phyloP scores from a whole-genome alignment of 805 yeast species.

The Sugiyamaella valdiviana region DNA sequence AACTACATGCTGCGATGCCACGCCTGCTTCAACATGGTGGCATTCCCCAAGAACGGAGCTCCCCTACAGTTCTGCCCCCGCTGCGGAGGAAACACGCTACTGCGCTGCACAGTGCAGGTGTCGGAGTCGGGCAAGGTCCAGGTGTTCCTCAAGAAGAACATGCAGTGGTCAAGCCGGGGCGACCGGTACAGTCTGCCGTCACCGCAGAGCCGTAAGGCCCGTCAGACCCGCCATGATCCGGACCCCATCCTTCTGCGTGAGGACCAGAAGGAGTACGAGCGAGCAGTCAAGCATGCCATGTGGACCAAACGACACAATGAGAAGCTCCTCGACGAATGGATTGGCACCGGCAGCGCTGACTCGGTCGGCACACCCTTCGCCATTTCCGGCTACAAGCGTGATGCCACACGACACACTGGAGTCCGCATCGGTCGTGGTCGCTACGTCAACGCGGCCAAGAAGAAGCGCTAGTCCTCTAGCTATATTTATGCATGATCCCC shows the following conservation, averaged over 20 bases:
- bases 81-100: conserved; percentile 89
- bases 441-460: conserved; percentile 59
- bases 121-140: conserved; percentile 73
- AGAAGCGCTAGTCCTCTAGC: neutral
- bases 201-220: conserved; percentile 80
- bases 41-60: conserved; percentile 68
- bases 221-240: conserved; percentile 71
- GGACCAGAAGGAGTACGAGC: conserved; percentile 90
- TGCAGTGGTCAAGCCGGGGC: conserved; percentile 92
- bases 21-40: conserved; percentile 84
- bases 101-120: conserved; percentile 86
- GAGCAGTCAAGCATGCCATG: conserved; percentile 78
- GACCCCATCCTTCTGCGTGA: conserved; percentile 77
- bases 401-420: conserved; percentile 44
- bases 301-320: conserved; percentile 86
- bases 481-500: neutral
- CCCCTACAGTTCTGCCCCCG: conserved; percentile 80
- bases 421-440: conserved; percentile 85
- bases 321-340: conserved; percentile 77
- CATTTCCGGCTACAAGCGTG: conserved; percentile 49
- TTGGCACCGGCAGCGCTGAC: conserved; percentile 87
- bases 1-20: conserved; percentile 95
- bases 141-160: conserved; percentile 84
- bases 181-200: conserved; percentile 73
- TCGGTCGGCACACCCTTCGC: conserved; percentile 82